These are phyloP conservation scores for Boletus coccyginus DNA, from an alignment of 768 basidiomycete species.

Conservation along the genomic window DNA sequence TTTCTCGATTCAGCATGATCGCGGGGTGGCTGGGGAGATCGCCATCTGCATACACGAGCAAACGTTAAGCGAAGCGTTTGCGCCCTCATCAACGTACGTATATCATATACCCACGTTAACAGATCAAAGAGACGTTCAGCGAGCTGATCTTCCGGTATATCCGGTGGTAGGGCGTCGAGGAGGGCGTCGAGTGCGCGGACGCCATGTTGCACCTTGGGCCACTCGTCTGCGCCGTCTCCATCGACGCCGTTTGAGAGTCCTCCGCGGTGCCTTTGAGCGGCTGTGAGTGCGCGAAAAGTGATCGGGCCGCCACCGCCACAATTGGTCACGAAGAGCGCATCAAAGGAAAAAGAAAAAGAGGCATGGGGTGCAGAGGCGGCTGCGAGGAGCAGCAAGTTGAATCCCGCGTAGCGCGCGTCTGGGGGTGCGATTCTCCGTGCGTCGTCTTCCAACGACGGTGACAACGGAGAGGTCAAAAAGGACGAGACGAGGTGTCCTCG, in stretches of 20 bases:
- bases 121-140: constrained; percentile 59
- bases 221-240: constrained; percentile 53
- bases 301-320: constrained; percentile 64
- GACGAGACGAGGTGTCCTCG: constrained; percentile 67
- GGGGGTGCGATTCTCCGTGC: constrained; percentile 44
- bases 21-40: constrained; percentile 38
- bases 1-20: constrained; percentile 55
- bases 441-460: constrained; percentile 47
- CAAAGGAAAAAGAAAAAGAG: constrained; percentile 39
- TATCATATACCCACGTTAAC: constrained; percentile 56
- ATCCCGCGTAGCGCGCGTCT: constrained; percentile 66
- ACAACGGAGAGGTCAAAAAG: constrained; percentile 57
- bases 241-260: constrained; percentile 79
- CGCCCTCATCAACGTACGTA: not conserved
- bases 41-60: constrained; percentile 18
- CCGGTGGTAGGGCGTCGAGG: constrained; percentile 36
- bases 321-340: constrained; percentile 63
- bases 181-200: constrained; percentile 43
- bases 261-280: constrained; percentile 48
- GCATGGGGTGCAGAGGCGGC: constrained; percentile 23
- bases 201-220: constrained; percentile 75
- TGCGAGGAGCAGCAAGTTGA: constrained; percentile 72
- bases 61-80: constrained; percentile 4
- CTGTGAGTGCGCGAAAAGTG: constrained; percentile 49
- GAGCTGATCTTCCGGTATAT: constrained; percentile 49